Evolutionary conservation across 1,284 basidiomycete genomes (phyloP).

Genomic region (Pseudozyma hubeiensis): DNA sequence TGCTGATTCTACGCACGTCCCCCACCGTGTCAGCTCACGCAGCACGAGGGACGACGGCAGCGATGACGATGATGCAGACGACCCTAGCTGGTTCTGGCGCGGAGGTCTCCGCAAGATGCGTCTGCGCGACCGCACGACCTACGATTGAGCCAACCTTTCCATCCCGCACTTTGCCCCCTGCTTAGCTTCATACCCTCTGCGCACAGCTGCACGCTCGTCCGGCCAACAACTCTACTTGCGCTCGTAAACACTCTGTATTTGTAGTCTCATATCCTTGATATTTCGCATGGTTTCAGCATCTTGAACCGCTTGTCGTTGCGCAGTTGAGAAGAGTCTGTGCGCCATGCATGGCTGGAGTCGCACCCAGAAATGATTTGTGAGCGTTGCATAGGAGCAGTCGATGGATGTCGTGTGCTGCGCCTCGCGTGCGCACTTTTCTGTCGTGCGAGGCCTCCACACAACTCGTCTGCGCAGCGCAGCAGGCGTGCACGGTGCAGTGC

Average conservation of each 20-base stretch:
- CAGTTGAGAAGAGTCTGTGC: too few species aligned
- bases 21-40: slow-evolving; percentile 7
- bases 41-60: slow-evolving; percentile 23
- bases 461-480: too few species aligned
- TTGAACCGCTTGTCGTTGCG: not conserved
- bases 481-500: slow-evolving; percentile 3
- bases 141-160: slow-evolving; percentile 28
- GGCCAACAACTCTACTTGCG: not conserved
- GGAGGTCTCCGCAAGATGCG: slow-evolving; percentile 54
- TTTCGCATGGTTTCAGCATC: not conserved
- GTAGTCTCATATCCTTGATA: not conserved
- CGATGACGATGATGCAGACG: slow-evolving; percentile 37
- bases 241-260: not conserved
- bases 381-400: too few species aligned
- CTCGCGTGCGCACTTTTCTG: not conserved
- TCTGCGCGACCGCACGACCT: slow-evolving; percentile 54
- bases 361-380: too few species aligned
- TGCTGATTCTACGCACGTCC: not conserved
- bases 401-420: slow-evolving; percentile 21
- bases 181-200: slow-evolving; percentile 14
- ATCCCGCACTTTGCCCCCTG: not conserved
- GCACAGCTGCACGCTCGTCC: not conserved
- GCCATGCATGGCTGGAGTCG: too few species aligned
- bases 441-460: too few species aligned
- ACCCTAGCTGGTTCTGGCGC: slow-evolving; percentile 58